phyloP scores from a whole-genome alignment of 2,329 filamentous ascomycete species.

The Alternaria gaisen region DNA sequence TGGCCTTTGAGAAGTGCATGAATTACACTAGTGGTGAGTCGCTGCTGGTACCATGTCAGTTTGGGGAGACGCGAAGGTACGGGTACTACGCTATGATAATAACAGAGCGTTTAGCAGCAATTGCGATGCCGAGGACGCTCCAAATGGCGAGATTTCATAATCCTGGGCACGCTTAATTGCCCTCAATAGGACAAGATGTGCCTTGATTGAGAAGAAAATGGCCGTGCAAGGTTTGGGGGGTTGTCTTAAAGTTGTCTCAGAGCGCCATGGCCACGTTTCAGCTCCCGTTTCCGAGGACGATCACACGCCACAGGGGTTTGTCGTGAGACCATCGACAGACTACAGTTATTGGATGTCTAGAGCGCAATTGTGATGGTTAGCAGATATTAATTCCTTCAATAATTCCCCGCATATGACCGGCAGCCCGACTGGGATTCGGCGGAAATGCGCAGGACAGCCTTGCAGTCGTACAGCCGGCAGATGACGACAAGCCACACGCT shows the following conservation, averaged over 20 bases:
- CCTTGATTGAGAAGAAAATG: conserved; percentile 31
- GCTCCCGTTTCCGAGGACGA: conserved; percentile 37
- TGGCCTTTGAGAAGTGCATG: conserved; percentile 50
- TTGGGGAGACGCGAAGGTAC: conserved; percentile 42
- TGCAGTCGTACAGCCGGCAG: conserved; percentile 10
- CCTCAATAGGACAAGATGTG: conserved; percentile 24
- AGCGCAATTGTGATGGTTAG: background rate
- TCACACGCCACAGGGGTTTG: conserved; percentile 40
- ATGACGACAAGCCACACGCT: conserved; percentile 28
- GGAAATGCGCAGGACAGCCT: conserved; percentile 12
- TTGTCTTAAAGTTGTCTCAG: conserved; percentile 51
- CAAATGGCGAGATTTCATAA: conserved; percentile 27
- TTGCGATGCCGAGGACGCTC: conserved; percentile 17
- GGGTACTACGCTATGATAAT: conserved; percentile 27
- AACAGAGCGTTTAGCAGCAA: conserved; percentile 40
- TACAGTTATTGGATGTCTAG: conserved; percentile 24
- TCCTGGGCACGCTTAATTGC: conserved; percentile 28
- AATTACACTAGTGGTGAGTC: conserved; percentile 48
- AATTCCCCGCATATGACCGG: conserved; percentile 30
- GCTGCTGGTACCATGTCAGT: conserved; percentile 47
- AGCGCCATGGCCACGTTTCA: conserved; percentile 45
- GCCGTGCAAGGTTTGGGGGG: conserved; percentile 32
- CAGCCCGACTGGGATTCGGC: background rate
- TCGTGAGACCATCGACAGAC: conserved; percentile 32
- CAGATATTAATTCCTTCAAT: conserved; percentile 12